Percentiles rank a stretch among this genome's conserved stretches.
phyloP scores from a whole-genome alignment of 2,329 filamentous ascomycete genomes.

The Cytospora paraplurivora region DNA sequence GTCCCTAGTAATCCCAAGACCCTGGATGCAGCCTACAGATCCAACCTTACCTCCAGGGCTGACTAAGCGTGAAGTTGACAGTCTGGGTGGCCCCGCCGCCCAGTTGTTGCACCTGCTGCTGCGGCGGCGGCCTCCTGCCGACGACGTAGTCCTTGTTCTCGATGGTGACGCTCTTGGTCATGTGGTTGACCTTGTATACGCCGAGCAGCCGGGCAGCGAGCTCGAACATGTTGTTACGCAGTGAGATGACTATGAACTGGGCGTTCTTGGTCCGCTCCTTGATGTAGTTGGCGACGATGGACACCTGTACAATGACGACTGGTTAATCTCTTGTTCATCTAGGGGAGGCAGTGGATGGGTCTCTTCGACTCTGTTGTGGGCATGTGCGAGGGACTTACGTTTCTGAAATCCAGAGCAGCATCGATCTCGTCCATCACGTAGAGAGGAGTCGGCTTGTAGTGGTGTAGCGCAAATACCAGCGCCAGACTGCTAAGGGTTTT shows the following conservation, averaged over 20 bases:
- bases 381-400: conserved; percentile 76
- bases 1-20: neutral
- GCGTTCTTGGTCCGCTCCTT: conserved; percentile 99
- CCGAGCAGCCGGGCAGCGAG: conserved; percentile 92
- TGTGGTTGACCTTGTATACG: conserved; percentile 99
- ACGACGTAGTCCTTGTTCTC: conserved; percentile 79
- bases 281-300: conserved; percentile 98
- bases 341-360: neutral
- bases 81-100: conserved; percentile 32
- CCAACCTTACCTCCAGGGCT: conserved; percentile 25
- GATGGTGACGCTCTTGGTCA: conserved; percentile 90
- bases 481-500: conserved; percentile 94
- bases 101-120: conserved; percentile 36
- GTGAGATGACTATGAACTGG: conserved; percentile 96
- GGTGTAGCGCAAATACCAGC: conserved; percentile 95
- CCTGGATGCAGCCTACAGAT: neutral
- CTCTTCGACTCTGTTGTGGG: too few relatives aligned
- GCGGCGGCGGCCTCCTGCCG: conserved; percentile 41
- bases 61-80: conserved; percentile 29
- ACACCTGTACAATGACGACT: conserved; percentile 63
- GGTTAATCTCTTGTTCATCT: conserved; percentile 25
- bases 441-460: conserved; percentile 95
- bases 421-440: conserved; percentile 99
- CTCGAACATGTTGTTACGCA: conserved; percentile 99
- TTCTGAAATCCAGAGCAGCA: conserved; percentile 94